Evolutionary conservation across 2,329 filamentous ascomycete genomes (phyloP).

Genomic region (Tolypocladium ophioglossoides): DNA sequence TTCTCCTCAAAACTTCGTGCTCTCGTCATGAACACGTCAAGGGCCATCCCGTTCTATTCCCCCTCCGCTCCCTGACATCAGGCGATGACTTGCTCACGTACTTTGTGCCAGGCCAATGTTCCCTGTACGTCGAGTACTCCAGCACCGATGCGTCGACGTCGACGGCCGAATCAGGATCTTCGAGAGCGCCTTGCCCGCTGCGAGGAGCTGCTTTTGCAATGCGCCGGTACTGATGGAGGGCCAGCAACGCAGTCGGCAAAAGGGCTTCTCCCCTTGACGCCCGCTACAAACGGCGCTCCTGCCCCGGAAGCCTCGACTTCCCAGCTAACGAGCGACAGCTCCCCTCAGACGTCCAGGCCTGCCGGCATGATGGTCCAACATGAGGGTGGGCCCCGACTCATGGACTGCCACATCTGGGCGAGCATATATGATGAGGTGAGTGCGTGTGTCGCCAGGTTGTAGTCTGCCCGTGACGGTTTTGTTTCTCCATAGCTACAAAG

Average conservation of each 20-base stretch:
- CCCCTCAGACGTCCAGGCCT: constrained; percentile 28
- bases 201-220: constrained; percentile 47
- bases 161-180: constrained; percentile 49
- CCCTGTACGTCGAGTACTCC: constrained; percentile 49
- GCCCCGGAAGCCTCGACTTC: constrained; percentile 13
- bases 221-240: constrained; percentile 28
- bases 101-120: constrained; percentile 38
- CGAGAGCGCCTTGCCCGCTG: constrained; percentile 49
- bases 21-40: too few relatives aligned
- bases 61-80: too few relatives aligned
- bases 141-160: constrained; percentile 46
- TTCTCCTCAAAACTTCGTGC: neutral
- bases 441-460: neutral
- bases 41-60: too few relatives aligned
- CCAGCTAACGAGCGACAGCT: constrained; percentile 17
- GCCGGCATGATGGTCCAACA: constrained; percentile 43
- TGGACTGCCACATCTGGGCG: constrained; percentile 44
- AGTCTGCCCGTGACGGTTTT: neutral
- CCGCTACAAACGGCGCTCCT: constrained; percentile 5
- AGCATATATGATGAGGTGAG: constrained; percentile 46
- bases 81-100: too few relatives aligned
- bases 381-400: constrained; percentile 43
- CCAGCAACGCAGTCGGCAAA: constrained; percentile 12
- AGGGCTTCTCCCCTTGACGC: constrained; percentile 2
- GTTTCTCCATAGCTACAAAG: constrained; percentile 34